A percentile compares a stretch with the other conserved stretches of the same genome.
Evolutionary conservation across 2,329 filamentous ascomycete genomes (phyloP).

Genomic region (Fusarium xylarioides): DNA sequence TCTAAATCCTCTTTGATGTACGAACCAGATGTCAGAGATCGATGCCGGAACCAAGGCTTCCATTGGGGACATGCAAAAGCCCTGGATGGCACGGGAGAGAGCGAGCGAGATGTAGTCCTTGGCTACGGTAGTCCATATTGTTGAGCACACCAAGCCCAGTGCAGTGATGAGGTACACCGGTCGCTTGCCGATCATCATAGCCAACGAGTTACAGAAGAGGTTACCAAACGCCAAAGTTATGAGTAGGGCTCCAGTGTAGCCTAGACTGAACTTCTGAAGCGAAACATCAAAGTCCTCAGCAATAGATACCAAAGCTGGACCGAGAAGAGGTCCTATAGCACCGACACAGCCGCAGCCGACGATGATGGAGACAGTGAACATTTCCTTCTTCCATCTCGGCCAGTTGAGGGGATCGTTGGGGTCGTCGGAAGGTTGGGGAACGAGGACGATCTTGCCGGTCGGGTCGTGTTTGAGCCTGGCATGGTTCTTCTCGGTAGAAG

Average conservation of each 20-base stretch:
- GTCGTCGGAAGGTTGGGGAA: background rate
- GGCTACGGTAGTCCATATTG: background rate
- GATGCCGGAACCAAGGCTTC: background rate
- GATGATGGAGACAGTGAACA: background rate
- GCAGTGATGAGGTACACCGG: background rate
- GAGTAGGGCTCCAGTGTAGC: background rate
- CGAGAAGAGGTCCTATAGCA: background rate
- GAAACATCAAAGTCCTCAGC: background rate
- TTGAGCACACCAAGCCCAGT: background rate
- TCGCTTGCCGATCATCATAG: constrained; percentile 1
- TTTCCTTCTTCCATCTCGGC: background rate
- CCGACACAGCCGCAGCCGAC: background rate
- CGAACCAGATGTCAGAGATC: background rate
- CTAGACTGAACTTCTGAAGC: background rate
- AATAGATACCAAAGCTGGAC: background rate
- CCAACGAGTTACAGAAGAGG: background rate
- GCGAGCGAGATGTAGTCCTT: background rate
- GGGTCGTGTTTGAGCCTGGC: background rate
- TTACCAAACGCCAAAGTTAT: background rate
- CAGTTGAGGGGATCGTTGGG: constrained; percentile 1
- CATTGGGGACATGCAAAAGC: background rate
- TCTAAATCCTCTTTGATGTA: background rate
- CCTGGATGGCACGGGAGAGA: background rate
- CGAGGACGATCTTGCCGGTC: background rate
- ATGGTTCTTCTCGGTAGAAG: fast-evolving